These are phyloP conservation scores for Microbotryum violaceum DNA, from an alignment of 1,284 basidiomycete genomes.

Conservation along the genomic window DNA sequence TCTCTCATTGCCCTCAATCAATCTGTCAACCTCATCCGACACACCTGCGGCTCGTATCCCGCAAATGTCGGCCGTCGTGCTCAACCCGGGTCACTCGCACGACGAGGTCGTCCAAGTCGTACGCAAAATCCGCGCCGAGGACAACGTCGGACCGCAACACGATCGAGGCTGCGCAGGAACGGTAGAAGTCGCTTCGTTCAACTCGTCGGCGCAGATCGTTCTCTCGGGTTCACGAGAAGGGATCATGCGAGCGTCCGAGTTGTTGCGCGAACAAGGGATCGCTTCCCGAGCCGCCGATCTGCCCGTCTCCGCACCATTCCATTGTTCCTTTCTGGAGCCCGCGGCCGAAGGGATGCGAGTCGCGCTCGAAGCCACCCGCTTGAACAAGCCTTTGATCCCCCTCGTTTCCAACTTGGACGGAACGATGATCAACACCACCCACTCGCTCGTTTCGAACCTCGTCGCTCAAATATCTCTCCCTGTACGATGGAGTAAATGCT, in stretches of 20 bases:
- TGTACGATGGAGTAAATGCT: conserved; percentile 35
- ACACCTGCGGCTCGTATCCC: conserved; percentile 25
- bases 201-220: conserved; percentile 37
- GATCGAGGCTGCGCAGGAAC: conserved; percentile 10
- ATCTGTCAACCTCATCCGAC: conserved; percentile 23
- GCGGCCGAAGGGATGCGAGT: conserved; percentile 35
- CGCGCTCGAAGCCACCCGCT: conserved; percentile 28
- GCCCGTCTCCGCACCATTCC: conserved; percentile 38
- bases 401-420: conserved; percentile 35
- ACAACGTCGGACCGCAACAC: not conserved
- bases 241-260: conserved; percentile 34
- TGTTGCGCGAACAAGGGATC: conserved; percentile 32
- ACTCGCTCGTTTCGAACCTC: conserved; percentile 31
- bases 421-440: conserved; percentile 26
- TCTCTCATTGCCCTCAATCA: conserved; percentile 29
- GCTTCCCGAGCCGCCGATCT: conserved; percentile 37
- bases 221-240: conserved; percentile 36
- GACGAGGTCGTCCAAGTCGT: conserved; percentile 34
- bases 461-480: conserved; percentile 36
- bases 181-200: conserved; percentile 38
- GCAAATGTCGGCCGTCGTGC: conserved; percentile 38
- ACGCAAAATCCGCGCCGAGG: conserved; percentile 20
- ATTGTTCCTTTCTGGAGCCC: conserved; percentile 38
- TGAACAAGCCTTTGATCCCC: conserved; percentile 29
- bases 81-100: conserved; percentile 32